Conservation (phyloP, 768 basidiomycete species). For the Tephrocybe sp. region DNA sequence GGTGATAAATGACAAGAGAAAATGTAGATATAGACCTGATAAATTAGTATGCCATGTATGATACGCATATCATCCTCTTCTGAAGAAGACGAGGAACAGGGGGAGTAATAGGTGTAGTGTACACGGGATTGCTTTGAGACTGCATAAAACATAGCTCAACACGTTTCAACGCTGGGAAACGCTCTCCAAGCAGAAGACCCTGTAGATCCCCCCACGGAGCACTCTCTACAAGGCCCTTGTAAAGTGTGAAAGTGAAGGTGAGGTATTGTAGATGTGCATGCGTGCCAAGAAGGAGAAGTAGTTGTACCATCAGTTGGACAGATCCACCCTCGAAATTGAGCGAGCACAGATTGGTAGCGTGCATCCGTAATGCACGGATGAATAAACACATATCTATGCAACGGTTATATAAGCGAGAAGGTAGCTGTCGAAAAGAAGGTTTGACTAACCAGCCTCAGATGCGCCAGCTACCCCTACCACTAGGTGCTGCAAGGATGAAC, state of each 20-base stretch:
- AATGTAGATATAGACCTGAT: constrained; percentile 6
- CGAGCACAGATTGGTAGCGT: constrained; percentile 4
- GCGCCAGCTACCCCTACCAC: neutral
- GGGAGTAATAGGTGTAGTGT: neutral
- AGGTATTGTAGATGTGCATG: constrained; percentile 3
- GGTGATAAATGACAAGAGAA: constrained; percentile 12
- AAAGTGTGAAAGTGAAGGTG: neutral
- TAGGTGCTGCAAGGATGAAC: constrained; percentile 4
- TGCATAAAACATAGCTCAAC: neutral
- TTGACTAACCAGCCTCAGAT: constrained; percentile 1
- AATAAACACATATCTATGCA: constrained; percentile 4
- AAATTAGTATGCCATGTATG: neutral
- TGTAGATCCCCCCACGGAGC: constrained; percentile 6
- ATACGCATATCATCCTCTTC: constrained; percentile 10
- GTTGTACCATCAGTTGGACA: neutral
- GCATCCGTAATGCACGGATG: neutral
- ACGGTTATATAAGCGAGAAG: neutral
- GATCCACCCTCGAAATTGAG: neutral
- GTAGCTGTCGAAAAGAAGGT: neutral
- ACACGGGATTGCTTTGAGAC: neutral
- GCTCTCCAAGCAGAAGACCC: neutral
- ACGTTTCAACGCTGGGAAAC: constrained; percentile 5
- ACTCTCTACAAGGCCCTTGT: neutral
- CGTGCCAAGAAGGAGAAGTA: constrained; percentile 2
- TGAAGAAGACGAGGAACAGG: constrained; percentile 3